A percentile compares a stretch with the other conserved stretches of the same genome.
phyloP scores from a whole-genome alignment of 2,329 filamentous ascomycete species.

The Talaromyces sp. region DNA sequence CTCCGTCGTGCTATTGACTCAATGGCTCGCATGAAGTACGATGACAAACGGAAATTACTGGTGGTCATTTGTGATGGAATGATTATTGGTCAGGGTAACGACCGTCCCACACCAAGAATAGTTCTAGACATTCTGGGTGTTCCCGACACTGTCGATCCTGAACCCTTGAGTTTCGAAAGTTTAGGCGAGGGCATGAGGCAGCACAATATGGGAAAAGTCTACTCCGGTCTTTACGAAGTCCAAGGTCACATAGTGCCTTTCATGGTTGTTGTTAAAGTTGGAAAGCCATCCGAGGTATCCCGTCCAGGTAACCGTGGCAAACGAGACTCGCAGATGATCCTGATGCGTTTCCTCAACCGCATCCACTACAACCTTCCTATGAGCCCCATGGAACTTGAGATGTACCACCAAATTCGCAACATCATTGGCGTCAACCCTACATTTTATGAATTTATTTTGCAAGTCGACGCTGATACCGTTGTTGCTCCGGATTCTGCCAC shows the following conservation, averaged over 20 bases:
- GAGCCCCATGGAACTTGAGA: constrained; percentile 93
- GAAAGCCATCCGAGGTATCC: constrained; percentile 70
- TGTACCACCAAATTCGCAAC: constrained; percentile 98
- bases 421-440: constrained; percentile 98
- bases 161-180: constrained; percentile 93
- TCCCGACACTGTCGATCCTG: constrained; percentile 85
- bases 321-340: constrained; percentile 96
- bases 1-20: constrained; percentile 96
- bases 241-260: constrained; percentile 98
- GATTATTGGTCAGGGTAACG: constrained; percentile 99
- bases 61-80: constrained; percentile 94
- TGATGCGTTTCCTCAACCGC: constrained; percentile 98
- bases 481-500: constrained; percentile 85
- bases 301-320: constrained; percentile 93
- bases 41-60: constrained; percentile 95
- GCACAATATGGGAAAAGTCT: constrained; percentile 99
- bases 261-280: constrained; percentile 93
- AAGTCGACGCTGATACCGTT: constrained; percentile 96
- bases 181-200: constrained; percentile 94
- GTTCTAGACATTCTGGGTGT: constrained; percentile 96
- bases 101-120: constrained; percentile 89
- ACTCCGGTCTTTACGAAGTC: constrained; percentile 95
- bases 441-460: constrained; percentile 94
- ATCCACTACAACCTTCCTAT: constrained; percentile 96
- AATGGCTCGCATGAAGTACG: constrained; percentile 88